phyloP scores from a whole-genome alignment of 768 basidiomycete genomes.

The Lyophyllum shimeji region DNA sequence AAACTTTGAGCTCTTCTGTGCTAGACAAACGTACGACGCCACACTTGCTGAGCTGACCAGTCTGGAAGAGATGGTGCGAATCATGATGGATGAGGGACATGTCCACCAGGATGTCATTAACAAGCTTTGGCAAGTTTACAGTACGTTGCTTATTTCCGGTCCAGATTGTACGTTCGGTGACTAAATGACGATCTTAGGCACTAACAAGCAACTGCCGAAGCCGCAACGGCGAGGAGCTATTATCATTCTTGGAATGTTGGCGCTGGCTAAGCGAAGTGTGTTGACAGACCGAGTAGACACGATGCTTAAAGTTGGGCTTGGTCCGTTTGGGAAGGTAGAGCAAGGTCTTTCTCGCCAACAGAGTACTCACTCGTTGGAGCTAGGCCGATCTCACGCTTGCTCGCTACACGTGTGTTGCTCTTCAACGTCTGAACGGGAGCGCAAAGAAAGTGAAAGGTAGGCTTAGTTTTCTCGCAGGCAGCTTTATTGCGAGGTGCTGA shows the following conservation, averaged over 20 bases:
- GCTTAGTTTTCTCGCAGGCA: not conserved
- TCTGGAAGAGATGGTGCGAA: constrained; percentile 94
- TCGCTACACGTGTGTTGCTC: constrained; percentile 89
- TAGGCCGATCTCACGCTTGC: constrained; percentile 89
- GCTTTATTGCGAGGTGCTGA: not conserved
- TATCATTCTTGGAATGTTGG: constrained; percentile 96
- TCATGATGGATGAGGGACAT: constrained; percentile 89
- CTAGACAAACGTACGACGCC: constrained; percentile 85
- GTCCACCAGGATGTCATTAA: constrained; percentile 83
- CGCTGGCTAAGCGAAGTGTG: constrained; percentile 80
- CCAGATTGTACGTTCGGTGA: not conserved
- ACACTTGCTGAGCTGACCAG: constrained; percentile 95
- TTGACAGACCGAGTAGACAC: constrained; percentile 74
- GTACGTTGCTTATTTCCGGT: constrained; percentile 42
- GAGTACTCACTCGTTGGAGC: not conserved
- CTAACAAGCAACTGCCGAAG: constrained; percentile 70
- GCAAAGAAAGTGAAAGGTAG: constrained; percentile 96
- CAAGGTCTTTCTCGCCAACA: not conserved
- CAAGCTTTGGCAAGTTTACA: constrained; percentile 96
- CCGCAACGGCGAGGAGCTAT: constrained; percentile 92
- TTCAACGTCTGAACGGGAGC: constrained; percentile 91
- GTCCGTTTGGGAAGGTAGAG: constrained; percentile 74
- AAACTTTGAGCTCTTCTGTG: not conserved
- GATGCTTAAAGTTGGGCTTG: constrained; percentile 85
- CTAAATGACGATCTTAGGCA: constrained; percentile 45